Conservation (phyloP, 1,139 yeast species). For the Suhomyces guaymorum region DNA sequence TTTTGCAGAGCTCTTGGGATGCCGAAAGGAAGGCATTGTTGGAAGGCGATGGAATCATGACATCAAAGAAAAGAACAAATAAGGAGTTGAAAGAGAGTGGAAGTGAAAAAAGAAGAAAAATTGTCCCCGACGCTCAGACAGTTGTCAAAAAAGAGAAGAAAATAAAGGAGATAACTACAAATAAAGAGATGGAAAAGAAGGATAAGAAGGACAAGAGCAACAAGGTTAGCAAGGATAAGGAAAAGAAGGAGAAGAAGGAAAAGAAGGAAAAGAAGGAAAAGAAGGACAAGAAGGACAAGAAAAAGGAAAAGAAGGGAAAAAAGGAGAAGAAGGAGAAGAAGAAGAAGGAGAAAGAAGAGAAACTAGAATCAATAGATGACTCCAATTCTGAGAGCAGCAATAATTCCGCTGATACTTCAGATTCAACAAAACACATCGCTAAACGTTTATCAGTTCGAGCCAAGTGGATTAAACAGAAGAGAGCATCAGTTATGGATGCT, state of each 20-base stretch:
- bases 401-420: too few species aligned
- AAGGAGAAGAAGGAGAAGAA: constrained; percentile 22
- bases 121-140: too few species aligned
- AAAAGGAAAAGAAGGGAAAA: constrained; percentile 20
- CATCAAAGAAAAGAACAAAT: constrained; percentile 6
- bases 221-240: constrained; percentile 19
- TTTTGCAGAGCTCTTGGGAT: constrained; percentile 83
- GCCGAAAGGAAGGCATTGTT: constrained; percentile 48
- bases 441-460: constrained; percentile 80
- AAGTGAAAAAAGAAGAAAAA: neutral
- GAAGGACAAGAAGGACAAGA: constrained; percentile 20
- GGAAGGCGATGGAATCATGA: constrained; percentile 4
- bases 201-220: constrained; percentile 24
- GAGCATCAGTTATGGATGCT: constrained; percentile 87
- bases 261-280: constrained; percentile 22
- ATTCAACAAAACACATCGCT: constrained; percentile 36
- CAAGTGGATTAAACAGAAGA: constrained; percentile 81
- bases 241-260: constrained; percentile 20
- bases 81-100: constrained; percentile 15
- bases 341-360: constrained; percentile 18
- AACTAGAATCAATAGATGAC: neutral
- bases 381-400: constrained; percentile 3
- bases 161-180: constrained; percentile 20
- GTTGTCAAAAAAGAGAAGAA: constrained; percentile 9
- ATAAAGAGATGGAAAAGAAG: constrained; percentile 29